Evolutionary conservation across 495 filamentous ascomycete species (phyloP).

Genomic region (Copromyces sp.): DNA sequence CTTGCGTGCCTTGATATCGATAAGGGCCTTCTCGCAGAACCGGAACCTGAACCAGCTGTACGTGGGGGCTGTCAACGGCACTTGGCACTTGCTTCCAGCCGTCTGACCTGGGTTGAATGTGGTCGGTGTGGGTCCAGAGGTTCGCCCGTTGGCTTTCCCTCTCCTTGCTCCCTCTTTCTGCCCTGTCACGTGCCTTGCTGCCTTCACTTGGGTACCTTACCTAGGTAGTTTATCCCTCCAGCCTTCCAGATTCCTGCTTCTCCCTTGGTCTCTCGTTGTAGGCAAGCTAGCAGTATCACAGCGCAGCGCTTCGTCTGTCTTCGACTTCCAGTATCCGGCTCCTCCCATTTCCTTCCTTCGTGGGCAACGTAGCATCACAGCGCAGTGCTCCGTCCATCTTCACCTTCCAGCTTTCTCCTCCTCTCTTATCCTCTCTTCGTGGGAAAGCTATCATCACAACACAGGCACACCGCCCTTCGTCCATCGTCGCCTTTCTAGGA

Average conservation of each 20-base stretch:
- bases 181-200: neutral
- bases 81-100: neutral
- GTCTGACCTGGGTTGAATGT: neutral
- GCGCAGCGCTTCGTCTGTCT: too few species aligned
- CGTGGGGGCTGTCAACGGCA: neutral
- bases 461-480: neutral
- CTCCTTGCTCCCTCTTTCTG: neutral
- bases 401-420: neutral
- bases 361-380: too few species aligned
- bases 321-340: too few species aligned
- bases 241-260: too few species aligned
- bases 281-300: too few species aligned
- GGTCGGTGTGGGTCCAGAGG: neutral
- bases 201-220: neutral
- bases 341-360: too few species aligned
- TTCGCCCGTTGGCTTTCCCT: neutral
- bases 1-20: neutral
- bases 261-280: too few species aligned
- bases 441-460: neutral
- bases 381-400: too few species aligned
- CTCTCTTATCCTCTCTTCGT: neutral
- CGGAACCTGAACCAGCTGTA: neutral
- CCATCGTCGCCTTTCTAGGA: neutral
- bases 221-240: too few species aligned
- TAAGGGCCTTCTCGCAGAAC: neutral